Percentiles rank a stretch among this genome's conserved stretches.
Evolutionary conservation across 2,329 filamentous ascomycete species (phyloP).

Genomic region (Magnaporthiopsis rhizophila): DNA sequence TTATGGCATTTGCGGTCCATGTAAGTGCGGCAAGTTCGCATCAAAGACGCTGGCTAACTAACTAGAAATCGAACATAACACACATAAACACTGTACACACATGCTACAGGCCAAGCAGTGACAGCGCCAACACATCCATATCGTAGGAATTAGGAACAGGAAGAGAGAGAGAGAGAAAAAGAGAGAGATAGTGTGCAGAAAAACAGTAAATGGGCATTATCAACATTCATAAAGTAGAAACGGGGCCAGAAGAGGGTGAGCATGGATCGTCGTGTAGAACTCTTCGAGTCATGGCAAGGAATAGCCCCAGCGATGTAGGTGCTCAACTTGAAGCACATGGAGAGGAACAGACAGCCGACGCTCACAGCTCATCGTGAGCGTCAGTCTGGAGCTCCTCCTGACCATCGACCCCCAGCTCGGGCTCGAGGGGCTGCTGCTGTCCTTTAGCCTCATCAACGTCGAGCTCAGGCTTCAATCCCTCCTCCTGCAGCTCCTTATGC

Average conservation of each 20-base stretch:
- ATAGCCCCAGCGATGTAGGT: background rate
- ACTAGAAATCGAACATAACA: background rate
- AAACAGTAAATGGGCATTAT: background rate
- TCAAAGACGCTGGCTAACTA: background rate
- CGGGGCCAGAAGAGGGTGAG: background rate
- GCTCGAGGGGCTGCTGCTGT: background rate
- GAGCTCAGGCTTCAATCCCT: background rate
- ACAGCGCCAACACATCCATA: background rate
- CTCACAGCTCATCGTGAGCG: background rate
- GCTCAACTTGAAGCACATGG: no score
- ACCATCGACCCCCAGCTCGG: background rate
- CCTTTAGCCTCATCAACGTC: no score
- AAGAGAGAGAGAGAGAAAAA: background rate
- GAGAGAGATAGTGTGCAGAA: no score
- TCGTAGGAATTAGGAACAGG: no score
- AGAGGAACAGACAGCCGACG: background rate
- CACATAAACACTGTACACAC: background rate
- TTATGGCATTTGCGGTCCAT: background rate
- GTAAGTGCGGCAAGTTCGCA: background rate
- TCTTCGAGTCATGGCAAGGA: background rate
- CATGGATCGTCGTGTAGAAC: background rate
- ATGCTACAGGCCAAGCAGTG: background rate
- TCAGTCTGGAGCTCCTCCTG: background rate
- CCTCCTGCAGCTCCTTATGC: background rate
- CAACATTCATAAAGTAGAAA: background rate